These are phyloP conservation scores for Bolboschoenus planiculmis DNA, from an alignment of 176 grass and related monocot genomes.

Conservation along the genomic window DNA sequence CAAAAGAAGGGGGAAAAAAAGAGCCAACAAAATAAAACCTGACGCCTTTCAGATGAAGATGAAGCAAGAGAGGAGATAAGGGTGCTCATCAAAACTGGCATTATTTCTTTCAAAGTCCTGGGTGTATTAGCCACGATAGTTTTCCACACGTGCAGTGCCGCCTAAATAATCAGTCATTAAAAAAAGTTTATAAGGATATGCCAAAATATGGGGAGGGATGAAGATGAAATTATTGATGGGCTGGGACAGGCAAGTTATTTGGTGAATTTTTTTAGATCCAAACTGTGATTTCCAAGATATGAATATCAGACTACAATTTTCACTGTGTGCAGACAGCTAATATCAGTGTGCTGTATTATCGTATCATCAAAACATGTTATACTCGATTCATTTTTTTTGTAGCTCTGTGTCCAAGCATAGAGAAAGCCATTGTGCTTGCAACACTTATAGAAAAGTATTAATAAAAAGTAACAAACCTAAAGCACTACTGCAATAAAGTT, in stretches of 20 bases:
- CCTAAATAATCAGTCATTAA: conserved; percentile 35
- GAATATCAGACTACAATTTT: background rate
- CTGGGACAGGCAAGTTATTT: background rate
- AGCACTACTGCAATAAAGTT: background rate
- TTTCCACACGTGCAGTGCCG: conserved; percentile 94
- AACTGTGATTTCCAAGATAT: background rate
- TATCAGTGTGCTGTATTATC: background rate
- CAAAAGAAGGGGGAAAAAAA: background rate
- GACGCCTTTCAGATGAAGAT: conserved; percentile 78
- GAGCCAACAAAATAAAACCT: conserved; percentile 44
- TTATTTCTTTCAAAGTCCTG: conserved; percentile 95
- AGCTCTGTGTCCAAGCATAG: background rate
- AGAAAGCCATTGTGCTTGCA: background rate
- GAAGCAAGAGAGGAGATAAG: conserved; percentile 96
- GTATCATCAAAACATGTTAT: background rate
- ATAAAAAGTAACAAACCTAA: background rate
- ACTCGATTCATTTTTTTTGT: background rate
- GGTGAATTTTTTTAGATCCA: background rate
- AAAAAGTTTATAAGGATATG: background rate
- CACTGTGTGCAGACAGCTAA: background rate
- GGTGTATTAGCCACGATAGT: conserved; percentile 98
- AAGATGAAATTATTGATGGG: background rate
- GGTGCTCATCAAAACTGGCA: conserved; percentile 93
- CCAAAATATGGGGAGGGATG: background rate
- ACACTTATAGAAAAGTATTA: background rate